Conservation (phyloP, 164 flowering plant genomes). For the Vitis rotundifolia region DNA sequence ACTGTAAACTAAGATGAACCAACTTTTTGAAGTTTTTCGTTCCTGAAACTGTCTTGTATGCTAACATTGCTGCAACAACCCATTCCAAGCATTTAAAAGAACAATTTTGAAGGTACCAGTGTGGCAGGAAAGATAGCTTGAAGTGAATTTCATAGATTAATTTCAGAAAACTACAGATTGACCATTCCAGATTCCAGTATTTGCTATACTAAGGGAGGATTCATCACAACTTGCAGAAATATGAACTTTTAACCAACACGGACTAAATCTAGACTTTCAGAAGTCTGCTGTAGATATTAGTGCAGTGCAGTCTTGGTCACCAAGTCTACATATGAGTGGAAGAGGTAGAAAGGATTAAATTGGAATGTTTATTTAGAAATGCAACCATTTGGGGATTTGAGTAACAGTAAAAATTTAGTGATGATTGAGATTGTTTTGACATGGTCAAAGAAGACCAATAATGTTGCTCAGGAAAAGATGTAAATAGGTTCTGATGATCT, state of each 20-base stretch:
- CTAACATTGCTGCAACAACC: slow-evolving; percentile 80
- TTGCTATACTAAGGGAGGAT: too few relatives aligned
- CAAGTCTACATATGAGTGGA: too few relatives aligned
- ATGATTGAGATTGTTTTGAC: background rate
- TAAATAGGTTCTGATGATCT: background rate
- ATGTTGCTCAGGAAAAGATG: background rate
- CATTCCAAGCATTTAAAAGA: slow-evolving; percentile 5
- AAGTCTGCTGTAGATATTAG: too few relatives aligned
- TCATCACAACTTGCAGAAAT: too few relatives aligned
- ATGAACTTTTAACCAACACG: too few relatives aligned
- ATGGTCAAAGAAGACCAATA: background rate
- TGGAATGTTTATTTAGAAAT: background rate
- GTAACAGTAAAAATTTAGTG: background rate
- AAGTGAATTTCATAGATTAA: background rate
- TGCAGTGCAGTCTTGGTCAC: too few relatives aligned
- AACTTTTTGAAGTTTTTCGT: slow-evolving; percentile 74
- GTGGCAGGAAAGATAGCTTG: background rate
- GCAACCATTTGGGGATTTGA: background rate
- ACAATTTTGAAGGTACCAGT: background rate
- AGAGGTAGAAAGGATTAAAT: too few relatives aligned
- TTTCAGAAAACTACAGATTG: too few relatives aligned
- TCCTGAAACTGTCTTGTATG: slow-evolving; percentile 86
- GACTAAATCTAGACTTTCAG: too few relatives aligned
- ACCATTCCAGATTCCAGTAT: too few relatives aligned
- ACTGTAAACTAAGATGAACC: slow-evolving; percentile 76